Percentiles rank a stretch among this genome's conserved stretches.
Evolutionary conservation across 139 green algal species (phyloP).

Genomic region (Mesotaenium endlicherianum): DNA sequence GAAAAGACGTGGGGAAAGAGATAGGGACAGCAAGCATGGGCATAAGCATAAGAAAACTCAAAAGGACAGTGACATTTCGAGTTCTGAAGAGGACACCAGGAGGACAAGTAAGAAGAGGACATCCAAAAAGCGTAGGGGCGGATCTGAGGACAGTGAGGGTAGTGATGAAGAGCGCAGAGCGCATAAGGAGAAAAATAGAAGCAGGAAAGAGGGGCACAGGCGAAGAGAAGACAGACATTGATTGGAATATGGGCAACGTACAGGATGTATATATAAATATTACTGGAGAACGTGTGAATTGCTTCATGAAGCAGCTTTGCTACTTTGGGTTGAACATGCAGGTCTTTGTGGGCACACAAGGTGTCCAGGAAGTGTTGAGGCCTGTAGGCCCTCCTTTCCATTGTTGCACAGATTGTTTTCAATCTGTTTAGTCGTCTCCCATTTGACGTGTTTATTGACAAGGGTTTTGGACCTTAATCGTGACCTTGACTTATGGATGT

Average conservation of each 20-base stretch:
- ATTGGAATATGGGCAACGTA: not conserved
- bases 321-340: too few species aligned
- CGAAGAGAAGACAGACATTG: conserved; percentile 16
- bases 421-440: too few species aligned
- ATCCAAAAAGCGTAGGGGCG: conserved; percentile 24
- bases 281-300: too few species aligned
- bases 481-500: too few species aligned
- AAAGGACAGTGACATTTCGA: not conserved
- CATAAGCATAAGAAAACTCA: conserved; percentile 18
- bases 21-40: conserved; percentile 20
- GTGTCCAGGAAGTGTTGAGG: too few species aligned
- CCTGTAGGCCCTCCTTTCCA: too few species aligned
- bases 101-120: conserved; percentile 15
- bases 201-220: conserved; percentile 30
- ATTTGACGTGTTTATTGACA: too few species aligned
- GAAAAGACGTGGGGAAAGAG: not conserved
- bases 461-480: too few species aligned
- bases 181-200: conserved; percentile 20
- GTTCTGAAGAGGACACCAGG: conserved; percentile 15
- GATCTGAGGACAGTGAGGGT: conserved; percentile 20
- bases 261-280: not conserved
- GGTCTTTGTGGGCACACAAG: too few species aligned
- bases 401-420: too few species aligned
- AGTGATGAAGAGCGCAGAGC: conserved; percentile 13
- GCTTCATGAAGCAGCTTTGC: too few species aligned